A percentile compares a stretch with the other conserved stretches of the same genome.
Evolutionary conservation across 2,329 filamentous ascomycete species (phyloP).

Genomic region (Trematosphaeria pertusa): DNA sequence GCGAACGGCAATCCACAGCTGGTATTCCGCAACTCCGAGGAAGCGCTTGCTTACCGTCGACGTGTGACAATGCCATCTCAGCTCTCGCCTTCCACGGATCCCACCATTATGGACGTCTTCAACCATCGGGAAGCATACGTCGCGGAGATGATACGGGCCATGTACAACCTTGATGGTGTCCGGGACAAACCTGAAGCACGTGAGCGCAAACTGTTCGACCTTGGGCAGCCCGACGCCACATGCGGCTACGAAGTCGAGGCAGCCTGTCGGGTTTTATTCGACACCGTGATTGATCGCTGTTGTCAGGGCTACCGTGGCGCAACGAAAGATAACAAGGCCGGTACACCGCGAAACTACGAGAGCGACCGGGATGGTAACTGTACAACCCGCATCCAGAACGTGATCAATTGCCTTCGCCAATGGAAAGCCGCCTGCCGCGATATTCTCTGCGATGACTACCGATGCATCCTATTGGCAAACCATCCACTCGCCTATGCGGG

Average conservation of each 20-base stretch:
- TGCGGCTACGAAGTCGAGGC: constrained; percentile 3
- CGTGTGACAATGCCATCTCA: neutral
- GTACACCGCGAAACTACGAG: neutral
- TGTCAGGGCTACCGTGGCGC: neutral
- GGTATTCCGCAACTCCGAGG: neutral
- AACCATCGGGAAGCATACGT: constrained; percentile 1
- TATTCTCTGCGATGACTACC: constrained; percentile 6
- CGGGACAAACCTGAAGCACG: neutral
- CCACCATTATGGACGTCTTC: constrained; percentile 7
- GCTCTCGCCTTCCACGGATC: neutral
- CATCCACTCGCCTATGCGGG: neutral
- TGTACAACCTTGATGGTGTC: neutral
- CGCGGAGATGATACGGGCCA: constrained; percentile 10
- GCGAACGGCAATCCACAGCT: too few relatives aligned
- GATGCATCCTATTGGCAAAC: constrained; percentile 8
- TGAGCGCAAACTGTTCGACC: neutral
- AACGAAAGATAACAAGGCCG: neutral
- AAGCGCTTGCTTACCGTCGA: neutral
- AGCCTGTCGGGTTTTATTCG: constrained; percentile 6
- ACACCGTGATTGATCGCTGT: neutral
- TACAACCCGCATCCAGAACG: constrained; percentile 1
- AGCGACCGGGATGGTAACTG: constrained; percentile 4
- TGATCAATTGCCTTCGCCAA: constrained; percentile 5
- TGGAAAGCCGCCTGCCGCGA: constrained; percentile 15
- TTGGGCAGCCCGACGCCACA: neutral